These are phyloP conservation scores for Spathaspora passalidarum DNA, from an alignment of 805 yeast species.

Conservation along the genomic window DNA sequence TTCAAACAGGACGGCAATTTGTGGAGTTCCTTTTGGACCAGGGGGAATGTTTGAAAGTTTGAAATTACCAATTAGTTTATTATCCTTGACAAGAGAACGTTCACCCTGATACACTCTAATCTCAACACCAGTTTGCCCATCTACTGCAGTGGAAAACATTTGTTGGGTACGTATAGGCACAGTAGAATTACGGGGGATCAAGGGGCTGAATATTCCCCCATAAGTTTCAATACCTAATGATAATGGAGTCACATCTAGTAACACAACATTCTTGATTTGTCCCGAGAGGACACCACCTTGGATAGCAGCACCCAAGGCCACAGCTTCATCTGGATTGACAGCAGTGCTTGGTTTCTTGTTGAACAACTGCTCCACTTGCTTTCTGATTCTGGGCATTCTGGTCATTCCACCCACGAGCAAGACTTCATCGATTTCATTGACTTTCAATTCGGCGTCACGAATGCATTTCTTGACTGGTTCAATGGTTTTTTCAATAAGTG, in stretches of 20 bases:
- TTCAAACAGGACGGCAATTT: slow-evolving; percentile 71
- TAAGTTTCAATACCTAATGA: slow-evolving; percentile 82
- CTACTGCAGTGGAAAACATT: slow-evolving; percentile 77
- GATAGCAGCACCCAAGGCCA: slow-evolving; percentile 85
- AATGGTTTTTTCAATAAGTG: slow-evolving; percentile 63
- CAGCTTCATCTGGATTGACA: slow-evolving; percentile 92
- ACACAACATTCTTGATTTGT: slow-evolving; percentile 71
- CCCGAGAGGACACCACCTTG: slow-evolving; percentile 87
- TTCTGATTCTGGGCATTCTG: slow-evolving; percentile 77
- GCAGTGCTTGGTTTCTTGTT: slow-evolving; percentile 64
- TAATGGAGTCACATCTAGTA: slow-evolving; percentile 80
- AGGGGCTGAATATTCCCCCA: slow-evolving; percentile 79
- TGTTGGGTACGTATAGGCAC: slow-evolving; percentile 76
- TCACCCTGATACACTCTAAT: slow-evolving; percentile 81
- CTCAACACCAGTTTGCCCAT: slow-evolving; percentile 81
- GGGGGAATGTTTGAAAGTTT: slow-evolving; percentile 70
- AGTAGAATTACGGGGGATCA: slow-evolving; percentile 73
- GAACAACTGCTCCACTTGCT: slow-evolving; percentile 57
- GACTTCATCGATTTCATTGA: slow-evolving; percentile 69
- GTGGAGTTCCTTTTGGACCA: slow-evolving; percentile 78
- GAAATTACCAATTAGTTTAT: slow-evolving; percentile 73
- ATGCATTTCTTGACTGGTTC: slow-evolving; percentile 74
- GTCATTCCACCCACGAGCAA: slow-evolving; percentile 89
- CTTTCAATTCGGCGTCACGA: slow-evolving; percentile 66
- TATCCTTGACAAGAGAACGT: slow-evolving; percentile 72